These are phyloP conservation scores for Hymenotorrendiella dingleyae DNA, from an alignment of 2,329 filamentous ascomycete species.

Conservation along the genomic window DNA sequence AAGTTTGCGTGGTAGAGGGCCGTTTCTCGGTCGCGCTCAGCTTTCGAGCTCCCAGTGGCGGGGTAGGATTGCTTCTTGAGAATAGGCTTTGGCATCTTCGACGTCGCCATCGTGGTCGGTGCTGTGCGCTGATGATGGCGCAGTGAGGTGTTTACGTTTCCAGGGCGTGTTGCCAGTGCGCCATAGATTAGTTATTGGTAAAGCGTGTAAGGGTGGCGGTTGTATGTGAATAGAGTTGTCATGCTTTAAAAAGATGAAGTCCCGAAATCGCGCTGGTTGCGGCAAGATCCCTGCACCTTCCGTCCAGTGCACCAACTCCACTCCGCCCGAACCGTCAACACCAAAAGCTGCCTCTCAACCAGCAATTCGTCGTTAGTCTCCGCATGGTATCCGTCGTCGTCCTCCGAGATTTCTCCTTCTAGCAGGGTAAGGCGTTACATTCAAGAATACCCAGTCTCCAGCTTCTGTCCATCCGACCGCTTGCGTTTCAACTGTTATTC, in stretches of 20 bases:
- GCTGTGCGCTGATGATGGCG: too few species aligned
- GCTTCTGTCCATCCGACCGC: slow-evolving; percentile 17
- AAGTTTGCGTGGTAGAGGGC: slow-evolving; percentile 78
- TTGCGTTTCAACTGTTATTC: slow-evolving; percentile 11
- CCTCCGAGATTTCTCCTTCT: slow-evolving; percentile 12
- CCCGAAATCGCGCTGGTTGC: too few species aligned
- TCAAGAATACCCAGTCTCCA: slow-evolving; percentile 2
- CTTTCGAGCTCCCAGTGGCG: slow-evolving; percentile 35
- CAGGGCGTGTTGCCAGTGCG: not conserved
- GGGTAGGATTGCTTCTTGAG: slow-evolving; percentile 52
- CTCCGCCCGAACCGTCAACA: not conserved
- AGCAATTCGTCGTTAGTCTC: slow-evolving; percentile 8
- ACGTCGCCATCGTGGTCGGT: slow-evolving; percentile 22
- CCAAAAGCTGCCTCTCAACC: slow-evolving; percentile 1
- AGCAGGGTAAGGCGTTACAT: slow-evolving; percentile 16
- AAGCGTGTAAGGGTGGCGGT: too few species aligned
- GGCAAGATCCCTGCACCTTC: too few species aligned
- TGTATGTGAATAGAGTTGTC: too few species aligned
- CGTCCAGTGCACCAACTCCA: too few species aligned
- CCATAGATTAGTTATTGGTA: too few species aligned
- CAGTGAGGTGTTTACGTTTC: too few species aligned
- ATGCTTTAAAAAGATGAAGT: too few species aligned
- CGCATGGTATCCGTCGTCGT: too few species aligned
- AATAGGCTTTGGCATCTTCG: slow-evolving; percentile 44
- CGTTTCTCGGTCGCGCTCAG: slow-evolving; percentile 49